These are phyloP conservation scores for Penicillium sp. DNA, from an alignment of 2,329 filamentous ascomycete genomes.

Conservation along the genomic window DNA sequence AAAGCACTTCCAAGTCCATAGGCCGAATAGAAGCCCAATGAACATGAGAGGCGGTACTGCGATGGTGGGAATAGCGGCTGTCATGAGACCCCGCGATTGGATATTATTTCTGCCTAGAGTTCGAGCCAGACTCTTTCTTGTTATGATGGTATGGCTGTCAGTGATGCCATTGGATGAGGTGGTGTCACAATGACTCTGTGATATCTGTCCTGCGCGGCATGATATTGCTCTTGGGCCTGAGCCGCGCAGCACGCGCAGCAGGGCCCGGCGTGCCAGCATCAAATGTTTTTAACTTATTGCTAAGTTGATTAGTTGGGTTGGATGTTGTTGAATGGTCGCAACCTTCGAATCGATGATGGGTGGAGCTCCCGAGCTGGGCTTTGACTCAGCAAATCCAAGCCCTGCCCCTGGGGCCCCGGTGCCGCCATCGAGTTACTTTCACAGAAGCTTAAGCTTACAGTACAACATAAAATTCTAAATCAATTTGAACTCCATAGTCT, in stretches of 20 bases:
- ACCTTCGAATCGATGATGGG: not conserved
- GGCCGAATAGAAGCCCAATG: slow-evolving; percentile 60
- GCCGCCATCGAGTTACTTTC: too few species aligned
- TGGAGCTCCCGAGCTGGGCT: not conserved
- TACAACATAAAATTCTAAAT: too few species aligned
- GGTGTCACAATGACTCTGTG: not conserved
- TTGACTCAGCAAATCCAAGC: slow-evolving; percentile 5
- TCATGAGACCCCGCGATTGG: slow-evolving; percentile 17
- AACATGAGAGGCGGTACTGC: slow-evolving; percentile 69
- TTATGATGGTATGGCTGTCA: not conserved
- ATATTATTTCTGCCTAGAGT: not conserved
- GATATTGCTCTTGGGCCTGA: not conserved
- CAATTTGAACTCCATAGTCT: too few species aligned
- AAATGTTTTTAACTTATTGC: not conserved
- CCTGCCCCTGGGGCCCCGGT: not conserved
- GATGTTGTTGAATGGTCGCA: not conserved
- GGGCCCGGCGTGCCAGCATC: slow-evolving; percentile 4
- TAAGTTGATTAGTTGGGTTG: not conserved
- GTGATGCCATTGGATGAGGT: not conserved
- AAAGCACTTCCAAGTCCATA: slow-evolving; percentile 65
- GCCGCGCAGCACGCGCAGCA: slow-evolving; percentile 3
- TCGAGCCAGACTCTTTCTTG: not conserved
- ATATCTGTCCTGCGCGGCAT: not conserved
- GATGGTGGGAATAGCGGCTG: slow-evolving; percentile 41
- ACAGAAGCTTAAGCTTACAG: too few species aligned